Base-by-base conservation (phyloP, 495 filamentous ascomycete species). In the Penicillium ochrochloron region DNA sequence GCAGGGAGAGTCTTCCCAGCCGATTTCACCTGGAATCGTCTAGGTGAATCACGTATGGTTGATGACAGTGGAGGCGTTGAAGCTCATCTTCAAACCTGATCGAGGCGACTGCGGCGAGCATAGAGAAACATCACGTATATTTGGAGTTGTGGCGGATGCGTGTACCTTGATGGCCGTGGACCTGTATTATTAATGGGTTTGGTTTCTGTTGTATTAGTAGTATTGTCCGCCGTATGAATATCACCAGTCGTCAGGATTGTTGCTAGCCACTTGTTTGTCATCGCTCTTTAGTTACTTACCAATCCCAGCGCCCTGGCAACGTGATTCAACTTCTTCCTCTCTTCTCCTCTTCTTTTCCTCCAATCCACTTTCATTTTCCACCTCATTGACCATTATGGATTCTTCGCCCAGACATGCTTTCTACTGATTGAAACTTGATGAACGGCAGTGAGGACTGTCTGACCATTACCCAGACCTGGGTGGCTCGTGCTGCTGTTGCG, bases 1-100 rank as follows among this genome's bases (percentile, higher is more conserved):
- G 11, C 53, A 56, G 4, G 33, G 31, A 37, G 10, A 7, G 31
- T 21, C 33, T 37, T 31, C n/a, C 4, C 29, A 23, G 4, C n/a
- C 31, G 15, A 31, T 6, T 15, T 37, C 33, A 21, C 31, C 53
- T 14, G 31, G 37, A 6, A 37, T 25, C 15, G 33, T 66, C 37
- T 63, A 69, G 52, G 11, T 63, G 57, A 56, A 69, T 48, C 67
- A 63, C 14, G 46, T 66, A 35, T 61, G 63, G 60, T 53, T 42
- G 17, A 62, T 62, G 61, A 62, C 64, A 15, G 21, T 57, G 19
- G 68, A 67, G 41, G 41, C 23, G 12, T 64, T 50, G 60, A 17
- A 10, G 31, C 31, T 31, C 29, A 14, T 4, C 3, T 15, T 8
- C 11, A 31, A 25, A 10, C 17, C 17, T 2, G 23, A 21, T 37